Conservation (phyloP, 2,329 filamentous ascomycete species). For the Sporothrix inflata region DNA sequence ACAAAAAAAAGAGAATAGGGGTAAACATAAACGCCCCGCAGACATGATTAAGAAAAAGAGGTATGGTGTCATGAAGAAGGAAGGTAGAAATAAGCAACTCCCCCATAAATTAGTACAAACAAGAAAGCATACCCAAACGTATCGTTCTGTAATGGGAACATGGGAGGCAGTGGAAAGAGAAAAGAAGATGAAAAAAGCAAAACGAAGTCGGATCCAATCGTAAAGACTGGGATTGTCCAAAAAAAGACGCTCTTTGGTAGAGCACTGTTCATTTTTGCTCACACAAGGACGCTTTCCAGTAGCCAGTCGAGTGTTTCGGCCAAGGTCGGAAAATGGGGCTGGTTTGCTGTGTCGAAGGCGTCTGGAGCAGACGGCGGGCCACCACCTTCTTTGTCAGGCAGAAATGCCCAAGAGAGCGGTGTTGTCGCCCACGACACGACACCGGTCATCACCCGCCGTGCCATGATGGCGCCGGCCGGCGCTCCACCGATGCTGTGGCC, state of each 20-base stretch:
- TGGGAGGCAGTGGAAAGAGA: background rate
- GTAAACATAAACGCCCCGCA: background rate
- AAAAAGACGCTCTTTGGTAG: background rate
- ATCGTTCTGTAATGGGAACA: background rate
- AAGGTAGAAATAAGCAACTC: background rate
- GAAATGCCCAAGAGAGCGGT: background rate
- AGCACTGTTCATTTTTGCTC: constrained; percentile 18
- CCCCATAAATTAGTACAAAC: background rate
- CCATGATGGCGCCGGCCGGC: background rate
- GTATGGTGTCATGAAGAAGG: constrained; percentile 10
- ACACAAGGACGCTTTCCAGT: constrained; percentile 50
- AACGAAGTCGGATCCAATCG: background rate
- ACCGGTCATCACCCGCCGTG: background rate
- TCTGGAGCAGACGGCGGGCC: constrained; percentile 29
- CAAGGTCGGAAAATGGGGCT: constrained; percentile 42
- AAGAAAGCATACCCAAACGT: background rate
- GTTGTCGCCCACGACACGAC: background rate
- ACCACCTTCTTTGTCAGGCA: background rate
- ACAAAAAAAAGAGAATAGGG: background rate
- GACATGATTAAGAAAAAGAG: constrained; percentile 8
- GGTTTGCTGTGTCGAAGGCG: constrained; percentile 1
- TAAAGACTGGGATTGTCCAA: background rate
- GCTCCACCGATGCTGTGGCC: background rate
- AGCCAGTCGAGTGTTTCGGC: constrained; percentile 52
- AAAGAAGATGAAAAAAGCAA: background rate